A percentile compares a stretch with the other conserved stretches of the same genome.
Evolutionary conservation across 1,139 yeast genomes (phyloP).

Genomic region (Arxiozyma heterogenica): DNA sequence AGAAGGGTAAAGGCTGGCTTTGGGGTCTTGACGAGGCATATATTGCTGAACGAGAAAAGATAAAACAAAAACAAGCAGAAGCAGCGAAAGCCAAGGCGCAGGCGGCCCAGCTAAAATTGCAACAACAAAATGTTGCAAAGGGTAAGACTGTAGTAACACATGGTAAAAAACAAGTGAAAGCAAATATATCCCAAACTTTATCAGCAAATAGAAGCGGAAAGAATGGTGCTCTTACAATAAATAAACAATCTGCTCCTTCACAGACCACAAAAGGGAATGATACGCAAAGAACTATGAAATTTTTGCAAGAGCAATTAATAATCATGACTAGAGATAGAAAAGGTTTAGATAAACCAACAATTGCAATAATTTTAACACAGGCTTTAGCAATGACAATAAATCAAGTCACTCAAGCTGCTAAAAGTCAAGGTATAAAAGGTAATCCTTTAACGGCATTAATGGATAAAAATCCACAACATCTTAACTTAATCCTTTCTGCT

Average conservation of each 20-base stretch:
- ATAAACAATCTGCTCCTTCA: slow-evolving; percentile 5
- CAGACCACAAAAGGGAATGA: slow-evolving; percentile 16
- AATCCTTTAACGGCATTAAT: slow-evolving; percentile 73
- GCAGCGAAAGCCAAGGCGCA: slow-evolving; percentile 49
- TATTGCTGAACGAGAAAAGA: slow-evolving; percentile 70
- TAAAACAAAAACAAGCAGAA: slow-evolving; percentile 60
- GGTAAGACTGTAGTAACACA: slow-evolving; percentile 22
- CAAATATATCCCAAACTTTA: slow-evolving; percentile 29
- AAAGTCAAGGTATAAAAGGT: slow-evolving; percentile 72
- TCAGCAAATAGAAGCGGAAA: slow-evolving; percentile 29
- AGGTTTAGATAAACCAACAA: slow-evolving; percentile 60
- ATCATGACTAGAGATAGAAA: slow-evolving; percentile 61
- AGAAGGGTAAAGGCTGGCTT: slow-evolving; percentile 83
- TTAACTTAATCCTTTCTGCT: slow-evolving; percentile 71
- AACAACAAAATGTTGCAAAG: slow-evolving; percentile 40
- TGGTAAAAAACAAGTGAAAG: slow-evolving; percentile 14
- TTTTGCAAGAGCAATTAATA: slow-evolving; percentile 63
- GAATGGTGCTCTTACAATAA: not conserved
- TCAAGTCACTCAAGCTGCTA: slow-evolving; percentile 79
- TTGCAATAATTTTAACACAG: slow-evolving; percentile 76
- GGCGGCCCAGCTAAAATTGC: slow-evolving; percentile 46
- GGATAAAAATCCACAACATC: slow-evolving; percentile 81
- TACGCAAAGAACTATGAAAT: slow-evolving; percentile 36
- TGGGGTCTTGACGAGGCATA: slow-evolving; percentile 87
- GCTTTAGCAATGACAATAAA: slow-evolving; percentile 91